A percentile compares a stretch with the other conserved stretches of the same genome.
phyloP scores from a whole-genome alignment of 2,329 filamentous ascomycete genomes.

The Aspergillus fischeri region DNA sequence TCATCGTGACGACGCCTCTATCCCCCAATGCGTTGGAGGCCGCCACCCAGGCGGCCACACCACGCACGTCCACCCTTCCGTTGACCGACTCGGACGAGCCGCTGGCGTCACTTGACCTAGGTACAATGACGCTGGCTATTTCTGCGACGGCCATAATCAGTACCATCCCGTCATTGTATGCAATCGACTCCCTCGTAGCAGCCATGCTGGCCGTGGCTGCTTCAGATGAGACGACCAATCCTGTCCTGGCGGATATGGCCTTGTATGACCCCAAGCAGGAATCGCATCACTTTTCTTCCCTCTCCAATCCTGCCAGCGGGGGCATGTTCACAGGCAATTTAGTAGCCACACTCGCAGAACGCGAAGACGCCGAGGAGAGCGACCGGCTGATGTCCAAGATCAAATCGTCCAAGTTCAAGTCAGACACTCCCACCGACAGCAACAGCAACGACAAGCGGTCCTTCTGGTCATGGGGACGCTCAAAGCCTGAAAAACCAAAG shows the following conservation, averaged over 20 bases:
- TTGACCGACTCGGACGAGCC: slow-evolving; percentile 36
- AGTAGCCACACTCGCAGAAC: slow-evolving; percentile 39
- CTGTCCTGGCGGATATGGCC: slow-evolving; percentile 35
- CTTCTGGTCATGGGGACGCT: slow-evolving; percentile 15
- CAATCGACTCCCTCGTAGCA: slow-evolving; percentile 45
- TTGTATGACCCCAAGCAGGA: slow-evolving; percentile 21
- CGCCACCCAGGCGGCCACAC: slow-evolving; percentile 28
- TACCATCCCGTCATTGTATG: slow-evolving; percentile 44
- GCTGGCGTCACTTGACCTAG: slow-evolving; percentile 42
- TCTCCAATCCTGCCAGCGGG: slow-evolving; percentile 7
- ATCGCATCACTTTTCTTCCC: slow-evolving; percentile 5
- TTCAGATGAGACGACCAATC: slow-evolving; percentile 39
- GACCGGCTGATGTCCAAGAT: slow-evolving; percentile 33
- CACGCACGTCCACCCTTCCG: slow-evolving; percentile 38
- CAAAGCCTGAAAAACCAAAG: slow-evolving; percentile 14
- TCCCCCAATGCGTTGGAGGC: slow-evolving; percentile 33
- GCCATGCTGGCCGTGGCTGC: slow-evolving; percentile 44
- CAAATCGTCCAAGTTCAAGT: slow-evolving; percentile 20
- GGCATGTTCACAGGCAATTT: slow-evolving; percentile 24
- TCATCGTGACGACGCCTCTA: slow-evolving; percentile 36
- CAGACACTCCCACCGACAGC: slow-evolving; percentile 9
- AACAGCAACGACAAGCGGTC: slow-evolving; percentile 6
- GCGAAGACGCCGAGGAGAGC: slow-evolving; percentile 40
- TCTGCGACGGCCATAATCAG: slow-evolving; percentile 37
- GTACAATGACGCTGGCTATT: slow-evolving; percentile 38